Percentiles rank a stretch among this genome's conserved stretches.
Evolutionary conservation across 2,329 filamentous ascomycete genomes (phyloP).

Genomic region (Fusarium miscanthi): DNA sequence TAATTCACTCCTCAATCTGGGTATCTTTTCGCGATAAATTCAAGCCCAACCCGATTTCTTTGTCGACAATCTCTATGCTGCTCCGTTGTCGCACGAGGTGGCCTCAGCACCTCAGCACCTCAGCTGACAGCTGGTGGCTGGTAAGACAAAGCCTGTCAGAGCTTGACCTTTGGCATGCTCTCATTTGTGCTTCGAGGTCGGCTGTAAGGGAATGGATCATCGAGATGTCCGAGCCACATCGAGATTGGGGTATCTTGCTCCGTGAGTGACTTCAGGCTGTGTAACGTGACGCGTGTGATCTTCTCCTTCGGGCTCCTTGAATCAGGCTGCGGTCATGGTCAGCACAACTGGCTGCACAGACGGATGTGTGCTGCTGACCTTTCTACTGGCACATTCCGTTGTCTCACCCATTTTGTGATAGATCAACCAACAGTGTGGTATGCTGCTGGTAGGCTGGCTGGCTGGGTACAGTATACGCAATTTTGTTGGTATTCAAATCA

Average conservation of each 20-base stretch:
- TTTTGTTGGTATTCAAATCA: accelerated
- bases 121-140: not conserved
- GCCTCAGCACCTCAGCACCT: not conserved
- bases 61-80: accelerated
- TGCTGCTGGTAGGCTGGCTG: too few species aligned
- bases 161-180: not conserved
- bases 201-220: not conserved
- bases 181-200: not conserved
- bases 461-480: accelerated
- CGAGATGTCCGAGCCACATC: not conserved
- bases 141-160: not conserved
- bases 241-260: not conserved
- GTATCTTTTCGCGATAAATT: not conserved
- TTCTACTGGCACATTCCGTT: accelerated
- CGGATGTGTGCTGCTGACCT: not conserved
- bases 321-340: not conserved
- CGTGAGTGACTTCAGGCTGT: not conserved
- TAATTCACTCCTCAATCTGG: too few species aligned
- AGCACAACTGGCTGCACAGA: not conserved
- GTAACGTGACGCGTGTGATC: not conserved
- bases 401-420: not conserved
- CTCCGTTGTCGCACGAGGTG: accelerated
- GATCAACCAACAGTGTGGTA: not conserved
- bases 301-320: not conserved
- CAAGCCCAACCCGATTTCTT: not conserved